A percentile compares a stretch with the other conserved stretches of the same genome.
Evolutionary conservation across 768 basidiomycete species (phyloP).

Genomic region (Pulveroboletus sp.): DNA sequence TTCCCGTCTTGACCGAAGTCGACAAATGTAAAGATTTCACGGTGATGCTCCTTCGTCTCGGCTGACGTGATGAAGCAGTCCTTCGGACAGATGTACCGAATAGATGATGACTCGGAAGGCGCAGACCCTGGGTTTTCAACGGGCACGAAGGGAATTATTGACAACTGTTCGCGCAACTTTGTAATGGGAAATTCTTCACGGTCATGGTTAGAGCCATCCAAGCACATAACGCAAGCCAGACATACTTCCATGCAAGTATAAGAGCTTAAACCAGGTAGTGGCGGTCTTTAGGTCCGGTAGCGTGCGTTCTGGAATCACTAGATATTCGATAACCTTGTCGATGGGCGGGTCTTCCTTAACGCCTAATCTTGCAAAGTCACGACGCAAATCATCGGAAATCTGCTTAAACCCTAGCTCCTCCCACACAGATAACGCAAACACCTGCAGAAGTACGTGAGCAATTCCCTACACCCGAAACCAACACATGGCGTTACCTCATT

Average conservation of each 20-base stretch:
- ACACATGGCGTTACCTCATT: slow-evolving; percentile 7
- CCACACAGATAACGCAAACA: slow-evolving; percentile 8
- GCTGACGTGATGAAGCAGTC: slow-evolving; percentile 10
- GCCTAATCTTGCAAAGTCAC: slow-evolving; percentile 10
- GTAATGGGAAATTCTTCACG: slow-evolving; percentile 3
- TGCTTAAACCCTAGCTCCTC: slow-evolving; percentile 8
- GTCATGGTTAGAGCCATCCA: not conserved
- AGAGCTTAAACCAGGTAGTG: slow-evolving; percentile 5
- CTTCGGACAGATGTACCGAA: slow-evolving; percentile 5
- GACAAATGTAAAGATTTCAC: too few relatives aligned
- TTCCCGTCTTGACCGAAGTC: too few relatives aligned
- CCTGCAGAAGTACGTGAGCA: slow-evolving; percentile 3
- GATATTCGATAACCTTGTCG: not conserved
- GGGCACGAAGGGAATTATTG: too few relatives aligned
- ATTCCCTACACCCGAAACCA: not conserved
- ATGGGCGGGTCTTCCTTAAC: slow-evolving; percentile 4
- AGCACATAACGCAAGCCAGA: not conserved
- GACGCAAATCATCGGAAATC: not conserved
- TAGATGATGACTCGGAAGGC: not conserved
- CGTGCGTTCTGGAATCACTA: not conserved
- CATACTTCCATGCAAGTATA: slow-evolving; percentile 7
- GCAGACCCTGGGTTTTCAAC: too few relatives aligned
- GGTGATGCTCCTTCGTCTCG: not conserved
- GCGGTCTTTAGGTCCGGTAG: slow-evolving; percentile 3
- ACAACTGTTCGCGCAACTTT: not conserved